These are phyloP conservation scores for Chalciporus sp. DNA, from an alignment of 1,284 basidiomycete genomes.

Conservation along the genomic window DNA sequence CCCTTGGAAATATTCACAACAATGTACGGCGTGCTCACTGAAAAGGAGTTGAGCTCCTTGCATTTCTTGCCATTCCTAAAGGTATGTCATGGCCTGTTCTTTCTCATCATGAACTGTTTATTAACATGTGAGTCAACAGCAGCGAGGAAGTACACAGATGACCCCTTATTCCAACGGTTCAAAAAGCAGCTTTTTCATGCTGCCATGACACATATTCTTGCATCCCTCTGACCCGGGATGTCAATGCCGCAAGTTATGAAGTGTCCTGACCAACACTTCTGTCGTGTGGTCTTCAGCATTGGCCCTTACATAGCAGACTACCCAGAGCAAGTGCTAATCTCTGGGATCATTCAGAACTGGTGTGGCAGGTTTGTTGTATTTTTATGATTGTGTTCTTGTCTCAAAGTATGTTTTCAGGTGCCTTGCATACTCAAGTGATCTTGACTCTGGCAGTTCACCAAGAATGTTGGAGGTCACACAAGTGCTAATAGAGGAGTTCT, in stretches of 20 bases:
- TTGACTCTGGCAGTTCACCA: constrained; percentile 1
- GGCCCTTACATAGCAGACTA: constrained; percentile 29
- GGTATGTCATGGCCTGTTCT: constrained; percentile 1
- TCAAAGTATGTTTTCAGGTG: not conserved
- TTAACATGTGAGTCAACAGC: not conserved
- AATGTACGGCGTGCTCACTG: constrained; percentile 3
- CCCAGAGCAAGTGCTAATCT: constrained; percentile 19
- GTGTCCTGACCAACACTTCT: constrained; percentile 20
- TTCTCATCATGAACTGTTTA: not conserved
- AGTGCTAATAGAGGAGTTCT: not conserved
- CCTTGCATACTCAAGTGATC: not conserved
- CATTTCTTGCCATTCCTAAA: constrained; percentile 16
- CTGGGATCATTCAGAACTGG: constrained; percentile 24
- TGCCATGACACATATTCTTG: constrained; percentile 11
- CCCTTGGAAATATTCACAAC: constrained; percentile 16
- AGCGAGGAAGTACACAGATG: constrained; percentile 1
- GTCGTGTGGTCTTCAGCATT: constrained; percentile 4
- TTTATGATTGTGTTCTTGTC: too few relatives aligned
- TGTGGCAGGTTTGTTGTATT: constrained; percentile 15
- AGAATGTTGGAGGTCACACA: not conserved
- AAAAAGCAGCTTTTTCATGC: constrained; percentile 11
- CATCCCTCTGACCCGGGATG: constrained; percentile 14
- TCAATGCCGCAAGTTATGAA: constrained; percentile 6
- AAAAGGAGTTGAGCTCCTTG: constrained; percentile 4
- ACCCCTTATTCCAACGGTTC: constrained; percentile 14